phyloP scores from a whole-genome alignment of 1,139 yeast genomes.

The Dujonia santamariae region DNA sequence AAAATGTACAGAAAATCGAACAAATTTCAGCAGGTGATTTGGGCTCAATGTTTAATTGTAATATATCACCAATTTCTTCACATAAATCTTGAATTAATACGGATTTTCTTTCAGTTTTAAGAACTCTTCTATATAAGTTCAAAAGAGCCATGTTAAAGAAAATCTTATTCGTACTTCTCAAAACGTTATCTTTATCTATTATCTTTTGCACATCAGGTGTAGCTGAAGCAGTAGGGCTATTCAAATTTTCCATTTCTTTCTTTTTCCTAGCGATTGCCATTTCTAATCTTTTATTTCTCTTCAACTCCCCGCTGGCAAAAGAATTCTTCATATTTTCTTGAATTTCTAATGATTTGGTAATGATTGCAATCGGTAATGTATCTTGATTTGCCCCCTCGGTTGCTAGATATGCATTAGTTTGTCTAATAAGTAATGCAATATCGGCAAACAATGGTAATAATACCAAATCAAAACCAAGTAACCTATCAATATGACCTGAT shows the following conservation, averaged over 20 bases:
- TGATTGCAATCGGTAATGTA: constrained; percentile 30
- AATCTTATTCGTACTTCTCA: constrained; percentile 54
- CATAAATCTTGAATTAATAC: constrained; percentile 46
- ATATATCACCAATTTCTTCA: constrained; percentile 32
- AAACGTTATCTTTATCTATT: constrained; percentile 33
- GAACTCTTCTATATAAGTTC: constrained; percentile 55
- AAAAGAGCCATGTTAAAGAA: constrained; percentile 55
- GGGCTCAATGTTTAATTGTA: constrained; percentile 37
- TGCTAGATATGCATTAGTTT: constrained; percentile 25
- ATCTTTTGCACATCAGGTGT: constrained; percentile 18
- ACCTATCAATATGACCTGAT: constrained; percentile 47
- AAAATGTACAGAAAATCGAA: constrained; percentile 51
- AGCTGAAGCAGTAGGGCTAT: constrained; percentile 7
- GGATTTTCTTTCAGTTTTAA: constrained; percentile 46
- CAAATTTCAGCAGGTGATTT: constrained; percentile 55
- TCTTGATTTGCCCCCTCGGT: constrained; percentile 11
- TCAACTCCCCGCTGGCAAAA: constrained; percentile 32
- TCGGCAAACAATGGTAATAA: constrained; percentile 50
- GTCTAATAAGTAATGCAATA: constrained; percentile 42
- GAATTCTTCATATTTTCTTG: constrained; percentile 33
- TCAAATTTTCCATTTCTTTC: constrained; percentile 7
- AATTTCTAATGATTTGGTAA: constrained; percentile 46
- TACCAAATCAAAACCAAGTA: constrained; percentile 57
- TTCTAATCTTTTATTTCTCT: constrained; percentile 30
- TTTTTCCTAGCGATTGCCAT: no score